Evolutionary conservation across 345 rosid genomes (phyloP), one percentile per base, ranked within the genome.

Genomic region (Orychophragmus violaceus): DNA sequence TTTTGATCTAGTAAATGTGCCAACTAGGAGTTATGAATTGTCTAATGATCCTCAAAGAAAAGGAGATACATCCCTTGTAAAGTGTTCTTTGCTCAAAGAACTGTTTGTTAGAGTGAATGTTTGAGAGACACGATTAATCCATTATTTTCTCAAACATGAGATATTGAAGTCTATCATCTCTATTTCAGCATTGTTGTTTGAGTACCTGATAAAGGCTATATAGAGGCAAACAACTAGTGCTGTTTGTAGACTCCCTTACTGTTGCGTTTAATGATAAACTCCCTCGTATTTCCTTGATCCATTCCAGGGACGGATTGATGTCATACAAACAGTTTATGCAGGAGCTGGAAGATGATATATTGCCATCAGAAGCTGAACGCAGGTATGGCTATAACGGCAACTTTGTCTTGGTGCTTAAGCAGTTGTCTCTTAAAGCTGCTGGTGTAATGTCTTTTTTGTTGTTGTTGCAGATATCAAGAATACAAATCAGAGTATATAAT

Each of bases 321-420:
- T 87, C 98, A 17, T 95, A 95, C 87, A 95, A 95, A 86, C 99
- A 91, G 73, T 95, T 95, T 74, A 95, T 95, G 72, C 97, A 87
- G 81, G 96, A 89, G 85, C 90, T 95, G 79, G 99, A 95, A 84
- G 99, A 95, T 82, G 97, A 95, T 76, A 80, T 91, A 69, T 70
- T 91, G 60, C 99, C 99, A 22, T 77, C 96, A 44, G 99, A 95
- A 83, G 99, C 99, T 69, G 99, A 95, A 64, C 90, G 85, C 82
- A 91, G 99, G 99, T 91, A 74, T 28, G 5, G 18, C 27, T 23
- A 13, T 60, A 53, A 46, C 1, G 14, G 53, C 27, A 59, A 22
- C 10, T 52, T 60, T 14, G 45, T 68, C 14, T 19, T 51, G 41
- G 28, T 51, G 48, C 29, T 27, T 52, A 49, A 16, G 50, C 13